Base-by-base conservation (phyloP, 2,329 filamentous ascomycete species). In the Monilinia polystroma region DNA sequence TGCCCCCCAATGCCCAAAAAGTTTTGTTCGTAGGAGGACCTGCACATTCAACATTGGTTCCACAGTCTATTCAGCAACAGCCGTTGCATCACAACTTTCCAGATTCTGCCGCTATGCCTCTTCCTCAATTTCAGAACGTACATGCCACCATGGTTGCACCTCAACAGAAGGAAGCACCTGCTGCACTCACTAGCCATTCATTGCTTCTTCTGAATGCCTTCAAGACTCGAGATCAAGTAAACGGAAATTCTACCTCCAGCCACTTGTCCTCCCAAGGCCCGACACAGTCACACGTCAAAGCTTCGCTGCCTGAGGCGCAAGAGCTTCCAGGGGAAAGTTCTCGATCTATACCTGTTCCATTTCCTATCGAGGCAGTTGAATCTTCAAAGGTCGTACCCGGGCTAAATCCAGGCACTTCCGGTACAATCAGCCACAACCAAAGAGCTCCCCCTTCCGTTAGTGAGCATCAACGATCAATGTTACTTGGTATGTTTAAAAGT, bases 1-100 rank as follows among this genome's bases (percentile, higher is more conserved):
- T 76, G 14, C 84, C 84, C 38, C 84, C 83, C 8, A 83, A 85
- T 57, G 82, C 85, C 1, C 84, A 86, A 67, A 81, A 82, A 68
- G 80, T 81, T 8, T 77, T 84, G 66, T 82, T 85, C 54, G 80
- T 81, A 76, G 35, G 78, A 73, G 68, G 75, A 71, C 56, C 73
- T 71, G 56, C 76, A 75, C 58, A 76, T 70, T 66, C 70, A 63
- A 73, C 70, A 66, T 72, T 71, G 69, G 72, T 76, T 51, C 72
- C 76, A 35, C 76, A 76, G 53, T 71, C 77, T 57, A 63, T 72
- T 47, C 72, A 74, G 52, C 69, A 72, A 23, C 69, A 63, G 45
- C 64, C 38, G 41, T 63, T 23, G 29, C 63, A 66, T 54, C 23
- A 56, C 16, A 65, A 68, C 38, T 58, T 69, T 58, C 64, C 67